A percentile compares a stretch with the other conserved stretches of the same genome.
phyloP scores from a whole-genome alignment of 345 rosid genomes.

The Lepidium sativum region DNA sequence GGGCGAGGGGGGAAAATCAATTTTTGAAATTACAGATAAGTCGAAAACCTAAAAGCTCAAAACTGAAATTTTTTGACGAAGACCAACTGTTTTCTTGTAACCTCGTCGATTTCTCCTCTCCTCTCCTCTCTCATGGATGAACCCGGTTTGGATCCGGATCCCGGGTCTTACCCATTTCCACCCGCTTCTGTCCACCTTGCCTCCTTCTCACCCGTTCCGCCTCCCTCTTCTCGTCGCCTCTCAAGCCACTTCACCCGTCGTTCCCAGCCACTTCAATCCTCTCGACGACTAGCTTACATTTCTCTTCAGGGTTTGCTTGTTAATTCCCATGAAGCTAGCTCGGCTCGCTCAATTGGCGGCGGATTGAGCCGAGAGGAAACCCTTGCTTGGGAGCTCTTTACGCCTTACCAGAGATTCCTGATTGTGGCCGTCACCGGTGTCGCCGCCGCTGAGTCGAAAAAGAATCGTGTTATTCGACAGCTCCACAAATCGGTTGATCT shows the following conservation, averaged over 20 bases:
- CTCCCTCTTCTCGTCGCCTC: slow-evolving; percentile 46
- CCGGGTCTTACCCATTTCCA: slow-evolving; percentile 6
- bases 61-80: neutral
- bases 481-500: slow-evolving; percentile 63
- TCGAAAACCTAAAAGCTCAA: neutral
- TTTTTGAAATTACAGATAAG: slow-evolving; percentile 18
- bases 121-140: slow-evolving; percentile 34
- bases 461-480: slow-evolving; percentile 47
- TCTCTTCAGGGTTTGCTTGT: slow-evolving; percentile 65
- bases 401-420: slow-evolving; percentile 65
- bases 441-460: slow-evolving; percentile 66
- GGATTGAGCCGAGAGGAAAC: slow-evolving; percentile 38
- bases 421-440: slow-evolving; percentile 76
- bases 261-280: slow-evolving; percentile 32
- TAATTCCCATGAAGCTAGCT: slow-evolving; percentile 61
- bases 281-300: slow-evolving; percentile 47
- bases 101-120: slow-evolving; percentile 14
- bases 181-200: slow-evolving; percentile 43
- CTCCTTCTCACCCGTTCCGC: slow-evolving; percentile 29
- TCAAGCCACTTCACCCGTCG: slow-evolving; percentile 41
- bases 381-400: slow-evolving; percentile 78
- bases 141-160: slow-evolving; percentile 4
- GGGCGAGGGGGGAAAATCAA: slow-evolving; percentile 25
- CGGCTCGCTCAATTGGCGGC: slow-evolving; percentile 43
- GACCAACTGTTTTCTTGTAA: slow-evolving; percentile 2